Evolutionary conservation across 2,329 filamentous ascomycete species (phyloP).

Genomic region (Botrytis fabae): DNA sequence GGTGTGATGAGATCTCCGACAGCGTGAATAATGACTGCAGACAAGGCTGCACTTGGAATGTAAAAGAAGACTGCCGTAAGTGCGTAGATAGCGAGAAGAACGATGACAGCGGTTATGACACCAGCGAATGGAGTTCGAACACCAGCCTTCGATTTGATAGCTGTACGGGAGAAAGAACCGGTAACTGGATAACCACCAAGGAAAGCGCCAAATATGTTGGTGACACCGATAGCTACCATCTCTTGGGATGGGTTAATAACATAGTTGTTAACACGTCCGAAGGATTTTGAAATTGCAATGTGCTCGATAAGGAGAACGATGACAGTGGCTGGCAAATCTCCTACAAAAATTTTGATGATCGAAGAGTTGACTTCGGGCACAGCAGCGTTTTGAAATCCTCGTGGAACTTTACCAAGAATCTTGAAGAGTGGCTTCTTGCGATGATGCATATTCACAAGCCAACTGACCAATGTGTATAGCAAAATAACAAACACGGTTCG

Average conservation of each 20-base stretch:
- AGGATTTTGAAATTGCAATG: constrained; percentile 95
- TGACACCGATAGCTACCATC: constrained; percentile 88
- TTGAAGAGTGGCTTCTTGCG: constrained; percentile 65
- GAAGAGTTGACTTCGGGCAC: constrained; percentile 66
- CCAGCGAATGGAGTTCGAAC: constrained; percentile 89
- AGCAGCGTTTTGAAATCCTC: constrained; percentile 79
- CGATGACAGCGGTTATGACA: constrained; percentile 81
- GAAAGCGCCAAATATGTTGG: constrained; percentile 88
- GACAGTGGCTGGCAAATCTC: constrained; percentile 77
- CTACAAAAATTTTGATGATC: constrained; percentile 68
- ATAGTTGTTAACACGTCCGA: constrained; percentile 95
- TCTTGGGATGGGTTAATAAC: constrained; percentile 94
- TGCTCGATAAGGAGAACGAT: constrained; percentile 97
- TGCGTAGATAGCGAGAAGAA: constrained; percentile 87
- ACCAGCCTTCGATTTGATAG: constrained; percentile 96
- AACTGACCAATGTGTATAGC: constrained; percentile 89
- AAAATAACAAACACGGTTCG: constrained; percentile 89
- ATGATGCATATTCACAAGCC: constrained; percentile 72
- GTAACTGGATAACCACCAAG: constrained; percentile 90
- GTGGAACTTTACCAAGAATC: constrained; percentile 74
- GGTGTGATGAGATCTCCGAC: constrained; percentile 90
- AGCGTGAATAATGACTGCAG: constrained; percentile 93
- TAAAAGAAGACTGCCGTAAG: constrained; percentile 90
- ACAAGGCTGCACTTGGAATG: constrained; percentile 77
- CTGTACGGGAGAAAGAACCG: constrained; percentile 92